Percentiles rank a stretch among this genome's conserved stretches.
phyloP scores from a whole-genome alignment of 2,329 filamentous ascomycete species.

The Achaetomium macrosporum region DNA sequence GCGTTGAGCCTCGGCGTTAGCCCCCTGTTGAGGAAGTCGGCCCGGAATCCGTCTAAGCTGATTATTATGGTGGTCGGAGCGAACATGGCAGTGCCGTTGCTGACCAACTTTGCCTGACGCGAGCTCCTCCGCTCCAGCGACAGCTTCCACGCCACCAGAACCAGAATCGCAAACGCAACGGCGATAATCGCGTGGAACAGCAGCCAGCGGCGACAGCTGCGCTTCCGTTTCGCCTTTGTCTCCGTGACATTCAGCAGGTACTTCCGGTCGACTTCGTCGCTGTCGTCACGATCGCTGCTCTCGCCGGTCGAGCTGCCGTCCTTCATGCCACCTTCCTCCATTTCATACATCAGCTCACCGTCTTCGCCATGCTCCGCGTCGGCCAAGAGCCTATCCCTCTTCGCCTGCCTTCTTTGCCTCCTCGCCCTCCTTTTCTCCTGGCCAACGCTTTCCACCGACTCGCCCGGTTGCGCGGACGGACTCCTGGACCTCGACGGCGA shows the following conservation, averaged over 20 bases:
- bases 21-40: constrained; percentile 80
- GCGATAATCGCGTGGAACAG: constrained; percentile 48
- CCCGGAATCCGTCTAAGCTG: constrained; percentile 91
- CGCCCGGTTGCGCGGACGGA: constrained; percentile 12
- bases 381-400: constrained; percentile 47
- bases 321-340: constrained; percentile 73
- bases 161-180: constrained; percentile 50
- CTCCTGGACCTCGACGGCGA: constrained; percentile 22
- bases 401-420: constrained; percentile 46
- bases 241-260: constrained; percentile 44
- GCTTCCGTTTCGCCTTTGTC: constrained; percentile 43
- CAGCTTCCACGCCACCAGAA: constrained; percentile 54
- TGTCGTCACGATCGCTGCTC: constrained; percentile 55
- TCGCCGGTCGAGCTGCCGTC: constrained; percentile 60
- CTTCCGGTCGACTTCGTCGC: constrained; percentile 52
- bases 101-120: constrained; percentile 35
- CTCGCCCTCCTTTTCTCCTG: constrained; percentile 46
- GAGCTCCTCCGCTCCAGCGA: constrained; percentile 38
- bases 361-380: constrained; percentile 59
- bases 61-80: constrained; percentile 88
- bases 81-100: constrained; percentile 86
- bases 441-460: constrained; percentile 36
- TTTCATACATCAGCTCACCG: constrained; percentile 77
- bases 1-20: constrained; percentile 76
- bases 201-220: constrained; percentile 49